phyloP scores from a whole-genome alignment of 2,329 filamentous ascomycete genomes.

The Pseudocercospora vitis region DNA sequence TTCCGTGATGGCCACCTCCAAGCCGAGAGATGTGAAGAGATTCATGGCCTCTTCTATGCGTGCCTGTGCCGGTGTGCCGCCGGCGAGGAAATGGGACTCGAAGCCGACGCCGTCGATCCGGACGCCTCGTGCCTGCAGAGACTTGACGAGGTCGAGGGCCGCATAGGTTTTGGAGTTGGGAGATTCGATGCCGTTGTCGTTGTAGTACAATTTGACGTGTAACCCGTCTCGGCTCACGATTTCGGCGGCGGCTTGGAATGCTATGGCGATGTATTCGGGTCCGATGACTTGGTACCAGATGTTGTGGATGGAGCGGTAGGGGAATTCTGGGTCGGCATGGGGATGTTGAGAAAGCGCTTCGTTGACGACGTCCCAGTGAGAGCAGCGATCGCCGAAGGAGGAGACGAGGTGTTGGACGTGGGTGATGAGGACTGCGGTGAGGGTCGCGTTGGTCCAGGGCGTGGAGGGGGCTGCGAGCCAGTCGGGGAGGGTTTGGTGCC shows the following conservation, averaged over 20 bases:
- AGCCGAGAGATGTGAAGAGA: conserved; percentile 52
- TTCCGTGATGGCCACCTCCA: conserved; percentile 64
- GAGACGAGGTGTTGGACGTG: conserved; percentile 44
- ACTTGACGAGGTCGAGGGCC: conserved; percentile 29
- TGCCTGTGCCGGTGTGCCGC: conserved; percentile 35
- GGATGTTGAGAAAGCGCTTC: conserved; percentile 5
- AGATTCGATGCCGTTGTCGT: conserved; percentile 36
- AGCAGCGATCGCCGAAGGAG: conserved; percentile 43
- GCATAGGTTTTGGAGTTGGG: conserved; percentile 28
- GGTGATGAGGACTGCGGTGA: conserved; percentile 44
- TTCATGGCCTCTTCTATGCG: conserved; percentile 48
- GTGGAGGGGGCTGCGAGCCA: conserved; percentile 37
- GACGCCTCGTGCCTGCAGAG: conserved; percentile 30
- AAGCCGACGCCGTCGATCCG: conserved; percentile 48
- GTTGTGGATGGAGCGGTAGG: conserved; percentile 4
- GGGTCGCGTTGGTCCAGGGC: conserved; percentile 39
- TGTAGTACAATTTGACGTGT: conserved; percentile 33
- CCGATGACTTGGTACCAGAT: conserved; percentile 33
- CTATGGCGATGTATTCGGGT: conserved; percentile 31
- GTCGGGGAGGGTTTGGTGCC: conserved; percentile 43
- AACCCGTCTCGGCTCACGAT: conserved; percentile 20
- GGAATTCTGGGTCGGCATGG: not conserved
- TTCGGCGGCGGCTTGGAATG: conserved; percentile 29
- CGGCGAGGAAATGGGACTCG: conserved; percentile 55
- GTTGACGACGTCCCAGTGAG: conserved; percentile 24